phyloP scores from a whole-genome alignment of 495 filamentous ascomycete genomes.

The Aspergillus panamensis region DNA sequence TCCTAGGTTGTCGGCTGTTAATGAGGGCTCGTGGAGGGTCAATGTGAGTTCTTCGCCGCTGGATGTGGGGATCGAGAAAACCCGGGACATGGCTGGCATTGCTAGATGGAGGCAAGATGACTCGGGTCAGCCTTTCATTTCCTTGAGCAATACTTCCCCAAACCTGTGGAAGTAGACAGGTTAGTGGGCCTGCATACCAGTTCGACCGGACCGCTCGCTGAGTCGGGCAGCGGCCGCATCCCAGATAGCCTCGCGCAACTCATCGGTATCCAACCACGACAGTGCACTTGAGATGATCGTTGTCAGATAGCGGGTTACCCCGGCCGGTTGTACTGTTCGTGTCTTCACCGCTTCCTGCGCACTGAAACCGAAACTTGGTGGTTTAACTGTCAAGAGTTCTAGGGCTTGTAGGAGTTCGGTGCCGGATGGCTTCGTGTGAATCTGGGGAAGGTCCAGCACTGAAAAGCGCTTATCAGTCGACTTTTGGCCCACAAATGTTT shows the following conservation, averaged over 20 bases:
- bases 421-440: conserved; percentile 48
- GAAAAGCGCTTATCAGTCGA: conserved; percentile 41
- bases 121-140: conserved; percentile 15
- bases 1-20: conserved; percentile 84
- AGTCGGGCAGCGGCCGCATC: conserved; percentile 72
- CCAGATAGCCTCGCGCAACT: conserved; percentile 71
- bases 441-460: conserved; percentile 54
- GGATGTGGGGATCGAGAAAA: conserved; percentile 62
- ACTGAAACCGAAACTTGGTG: conserved; percentile 34
- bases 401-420: conserved; percentile 45
- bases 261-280: conserved; percentile 70
- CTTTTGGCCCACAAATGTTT: conserved; percentile 21
- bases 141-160: neutral
- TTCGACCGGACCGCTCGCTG: conserved; percentile 77
- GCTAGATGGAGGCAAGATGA: conserved; percentile 36
- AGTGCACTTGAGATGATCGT: conserved; percentile 71
- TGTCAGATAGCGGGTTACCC: conserved; percentile 62
- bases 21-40: conserved; percentile 75
- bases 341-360: conserved; percentile 30
- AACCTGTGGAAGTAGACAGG: neutral
- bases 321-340: conserved; percentile 36
- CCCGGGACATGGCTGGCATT: conserved; percentile 73
- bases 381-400: conserved; percentile 41
- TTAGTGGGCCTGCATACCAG: conserved; percentile 38
- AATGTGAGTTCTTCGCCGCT: conserved; percentile 60